Base-by-base conservation (phyloP, 257 asterid genomes). In the Avicennia marina region DNA sequence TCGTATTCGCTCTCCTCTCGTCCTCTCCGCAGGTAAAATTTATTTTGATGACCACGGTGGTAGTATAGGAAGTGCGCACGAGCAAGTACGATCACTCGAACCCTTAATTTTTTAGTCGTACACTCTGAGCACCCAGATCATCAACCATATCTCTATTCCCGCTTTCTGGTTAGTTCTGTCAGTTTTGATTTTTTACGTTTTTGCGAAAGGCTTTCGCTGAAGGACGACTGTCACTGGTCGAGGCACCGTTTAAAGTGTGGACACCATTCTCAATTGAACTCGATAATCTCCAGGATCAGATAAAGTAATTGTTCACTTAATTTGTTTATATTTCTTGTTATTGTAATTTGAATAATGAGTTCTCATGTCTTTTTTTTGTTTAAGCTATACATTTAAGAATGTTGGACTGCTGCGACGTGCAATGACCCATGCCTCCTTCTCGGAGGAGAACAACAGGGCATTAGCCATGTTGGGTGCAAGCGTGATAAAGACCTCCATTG, bases 371-470 rank as follows among this genome's bases (percentile, higher is more conserved):
- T 18, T 52, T 20, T 52, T 25, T 4, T 17, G 29, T 39, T 58
- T 19, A 20, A 87, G 95, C 77, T 87, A 87, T 49, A 75, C 74
- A 40, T 87, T 87, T 45, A 53, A 72, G 59, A 59, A 72, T 63
- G 78, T 73, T 32, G 91, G 70, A 11, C 55, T 84, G 53, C 53
- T 87, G 50, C 69, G 85, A 25, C 80, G 83, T 21, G 89, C 94
- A 5, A 70, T 84, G 94, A 87, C 94, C 1, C 96, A 87, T 39
- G 75, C 96, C 17, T 81, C 96, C 21, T 84, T 69, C 72, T 84
- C 96, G 8, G 80, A 55, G 74, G 96, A 84, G 85, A 87, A 87
- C 84, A 77, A 81, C 84, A 87, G 79, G 71, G 91, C 83, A 11
- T 57, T 78, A 27, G 80, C 91, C 67, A 36, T 87, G 8, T 66